A percentile compares a stretch with the other conserved stretches of the same genome.
Evolutionary conservation across 208 protist species (phyloP).

Genomic region (Crithidia fasciculata): DNA sequence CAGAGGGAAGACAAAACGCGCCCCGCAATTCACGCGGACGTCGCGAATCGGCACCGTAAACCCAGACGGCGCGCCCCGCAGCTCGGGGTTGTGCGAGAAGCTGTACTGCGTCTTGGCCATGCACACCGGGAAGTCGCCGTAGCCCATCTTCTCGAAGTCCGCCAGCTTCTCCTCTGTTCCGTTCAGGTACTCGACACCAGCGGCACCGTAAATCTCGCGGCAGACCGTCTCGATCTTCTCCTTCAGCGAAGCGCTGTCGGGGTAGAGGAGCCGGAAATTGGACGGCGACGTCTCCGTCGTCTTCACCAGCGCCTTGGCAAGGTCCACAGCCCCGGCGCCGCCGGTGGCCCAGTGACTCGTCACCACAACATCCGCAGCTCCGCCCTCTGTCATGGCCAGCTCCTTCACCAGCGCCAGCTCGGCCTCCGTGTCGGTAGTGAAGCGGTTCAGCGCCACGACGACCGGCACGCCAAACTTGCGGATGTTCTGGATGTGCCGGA

Average conservation of each 20-base stretch:
- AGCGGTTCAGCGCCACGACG: conserved; percentile 96
- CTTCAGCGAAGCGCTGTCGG: conserved; percentile 87
- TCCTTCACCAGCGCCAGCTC: conserved; percentile 90
- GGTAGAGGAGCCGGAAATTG: conserved; percentile 95
- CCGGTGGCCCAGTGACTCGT: conserved; percentile 94
- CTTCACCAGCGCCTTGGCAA: conserved; percentile 88
- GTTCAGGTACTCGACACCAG: conserved; percentile 87
- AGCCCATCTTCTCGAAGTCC: conserved; percentile 79
- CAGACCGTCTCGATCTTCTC: conserved; percentile 97
- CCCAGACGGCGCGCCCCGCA: conserved; percentile 90
- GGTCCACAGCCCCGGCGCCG: conserved; percentile 86
- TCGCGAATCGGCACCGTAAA: conserved; percentile 95
- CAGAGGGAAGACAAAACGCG: conserved; percentile 96
- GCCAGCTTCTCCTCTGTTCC: conserved; percentile 90
- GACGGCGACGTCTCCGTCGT: conserved; percentile 60
- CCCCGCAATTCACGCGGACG: conserved; percentile 93
- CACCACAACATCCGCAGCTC: conserved; percentile 92
- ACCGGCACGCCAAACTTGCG: conserved; percentile 96
- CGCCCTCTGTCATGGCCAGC: conserved; percentile 68
- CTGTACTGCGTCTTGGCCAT: conserved; percentile 99
- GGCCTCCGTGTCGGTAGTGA: conserved; percentile 89
- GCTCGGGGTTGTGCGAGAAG: conserved; percentile 92
- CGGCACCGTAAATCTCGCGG: conserved; percentile 96
- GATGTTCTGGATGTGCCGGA: conserved; percentile 94
- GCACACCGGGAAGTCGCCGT: conserved; percentile 94